Percentiles rank a stretch among this genome's conserved stretches.
These are phyloP conservation scores for Rhodotorula sp. DNA, from an alignment of 1,284 basidiomycete species.

Conservation along the genomic window DNA sequence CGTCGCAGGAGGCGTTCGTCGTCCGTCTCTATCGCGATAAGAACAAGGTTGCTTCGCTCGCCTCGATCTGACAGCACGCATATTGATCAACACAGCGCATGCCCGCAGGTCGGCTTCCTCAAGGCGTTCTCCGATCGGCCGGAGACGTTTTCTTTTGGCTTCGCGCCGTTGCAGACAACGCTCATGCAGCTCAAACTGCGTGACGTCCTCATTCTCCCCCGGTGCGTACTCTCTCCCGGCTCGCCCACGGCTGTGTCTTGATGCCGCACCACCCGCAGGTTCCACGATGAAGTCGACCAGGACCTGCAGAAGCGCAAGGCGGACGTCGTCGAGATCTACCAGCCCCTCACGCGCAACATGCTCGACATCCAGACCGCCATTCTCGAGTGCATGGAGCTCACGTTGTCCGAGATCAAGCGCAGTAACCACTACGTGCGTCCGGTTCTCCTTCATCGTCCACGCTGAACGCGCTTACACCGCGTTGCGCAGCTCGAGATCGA, in stretches of 20 bases:
- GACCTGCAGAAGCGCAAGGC: conserved; percentile 78
- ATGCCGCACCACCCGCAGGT: conserved; percentile 58
- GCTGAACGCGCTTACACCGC: neutral
- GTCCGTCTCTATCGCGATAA: conserved; percentile 82
- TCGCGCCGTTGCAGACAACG: conserved; percentile 87
- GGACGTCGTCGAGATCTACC: conserved; percentile 90
- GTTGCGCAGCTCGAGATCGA: conserved; percentile 80
- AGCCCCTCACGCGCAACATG: conserved; percentile 84
- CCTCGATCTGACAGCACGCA: neutral
- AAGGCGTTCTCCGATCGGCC: conserved; percentile 98
- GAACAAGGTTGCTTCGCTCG: conserved; percentile 59
- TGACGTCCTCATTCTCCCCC: conserved; percentile 85
- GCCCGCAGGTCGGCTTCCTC: conserved; percentile 70
- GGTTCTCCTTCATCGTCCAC: neutral
- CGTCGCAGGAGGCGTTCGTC: conserved; percentile 82
- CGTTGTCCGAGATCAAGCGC: conserved; percentile 85
- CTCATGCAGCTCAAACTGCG: conserved; percentile 89
- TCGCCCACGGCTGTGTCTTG: no score
- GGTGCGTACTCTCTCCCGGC: conserved; percentile 58
- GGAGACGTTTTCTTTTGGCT: conserved; percentile 86
- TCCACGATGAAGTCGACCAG: conserved; percentile 81
- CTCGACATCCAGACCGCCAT: conserved; percentile 87
- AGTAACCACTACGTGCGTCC: conserved; percentile 73
- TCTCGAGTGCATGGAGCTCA: conserved; percentile 90
- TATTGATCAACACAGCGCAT: neutral